Conservation (phyloP, 768 basidiomycete genomes). For the Russula sp. region DNA sequence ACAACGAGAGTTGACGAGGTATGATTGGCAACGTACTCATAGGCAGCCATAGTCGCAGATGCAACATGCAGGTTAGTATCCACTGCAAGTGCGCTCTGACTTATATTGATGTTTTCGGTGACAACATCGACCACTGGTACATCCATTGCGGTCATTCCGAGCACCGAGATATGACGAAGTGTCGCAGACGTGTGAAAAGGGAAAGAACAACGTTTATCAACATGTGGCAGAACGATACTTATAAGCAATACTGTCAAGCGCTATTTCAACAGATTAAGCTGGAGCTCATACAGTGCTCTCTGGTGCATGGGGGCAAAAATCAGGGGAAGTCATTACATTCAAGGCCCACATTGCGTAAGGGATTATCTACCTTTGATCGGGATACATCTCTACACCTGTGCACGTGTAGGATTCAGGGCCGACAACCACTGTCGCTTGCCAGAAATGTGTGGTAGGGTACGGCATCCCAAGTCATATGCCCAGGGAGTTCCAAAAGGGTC, state of each 20-base stretch:
- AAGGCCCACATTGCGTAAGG: not conserved
- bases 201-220: not conserved
- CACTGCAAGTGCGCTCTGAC: not conserved
- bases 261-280: not conserved
- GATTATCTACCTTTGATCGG: not conserved
- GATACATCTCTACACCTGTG: not conserved
- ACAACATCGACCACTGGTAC: too few species aligned
- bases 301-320: not conserved
- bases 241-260: not conserved
- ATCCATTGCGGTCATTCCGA: not conserved
- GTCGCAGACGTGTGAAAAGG: not conserved
- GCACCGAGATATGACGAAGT: not conserved
- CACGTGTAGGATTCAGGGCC: not conserved
- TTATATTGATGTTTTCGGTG: not conserved
- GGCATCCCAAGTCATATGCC: not conserved
- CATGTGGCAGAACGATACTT: not conserved
- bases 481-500: too few species aligned
- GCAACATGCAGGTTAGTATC: slow-evolving; percentile 18
- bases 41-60: slow-evolving; percentile 15
- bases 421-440: not conserved
- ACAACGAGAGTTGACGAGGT: not conserved
- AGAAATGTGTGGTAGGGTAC: not conserved
- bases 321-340: not conserved
- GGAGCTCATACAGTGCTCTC: not conserved
- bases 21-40: slow-evolving; percentile 13